Conservation (phyloP, 2,329 filamentous ascomycete species). For the Diaporthe citriasiana region DNA sequence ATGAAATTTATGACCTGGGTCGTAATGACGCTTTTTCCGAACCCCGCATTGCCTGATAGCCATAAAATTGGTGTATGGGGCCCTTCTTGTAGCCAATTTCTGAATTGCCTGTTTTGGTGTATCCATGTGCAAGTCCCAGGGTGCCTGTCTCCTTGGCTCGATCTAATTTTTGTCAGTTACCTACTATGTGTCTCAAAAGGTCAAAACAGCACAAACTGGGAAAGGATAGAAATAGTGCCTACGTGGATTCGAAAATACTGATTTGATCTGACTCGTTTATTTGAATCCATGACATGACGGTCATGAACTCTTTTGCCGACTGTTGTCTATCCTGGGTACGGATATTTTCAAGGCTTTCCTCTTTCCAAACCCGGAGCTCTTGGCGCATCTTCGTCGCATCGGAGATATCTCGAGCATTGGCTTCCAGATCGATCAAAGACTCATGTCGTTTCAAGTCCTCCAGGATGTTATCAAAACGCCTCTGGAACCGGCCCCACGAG, state of each 20-base stretch:
- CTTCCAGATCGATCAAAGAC: constrained; percentile 51
- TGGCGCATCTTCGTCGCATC: constrained; percentile 48
- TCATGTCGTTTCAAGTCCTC: constrained; percentile 52
- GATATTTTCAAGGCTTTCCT: constrained; percentile 45
- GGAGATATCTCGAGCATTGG: constrained; percentile 49
- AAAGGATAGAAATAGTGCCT: too few species aligned
- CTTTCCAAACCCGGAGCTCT: constrained; percentile 46
- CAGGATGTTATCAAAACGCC: constrained; percentile 52
- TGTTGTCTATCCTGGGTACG: constrained; percentile 45
- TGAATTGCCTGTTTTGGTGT: constrained; percentile 48
- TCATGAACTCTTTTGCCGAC: constrained; percentile 45
- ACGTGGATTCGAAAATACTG: constrained; percentile 48
- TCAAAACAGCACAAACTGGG: too few species aligned
- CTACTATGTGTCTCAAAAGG: too few species aligned
- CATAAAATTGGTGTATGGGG: constrained; percentile 43
- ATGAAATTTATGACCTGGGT: constrained; percentile 51
- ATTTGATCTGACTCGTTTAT: constrained; percentile 51
- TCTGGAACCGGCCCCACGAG: constrained; percentile 56
- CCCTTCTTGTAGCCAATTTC: constrained; percentile 46
- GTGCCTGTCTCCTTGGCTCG: constrained; percentile 46
- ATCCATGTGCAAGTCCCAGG: constrained; percentile 54
- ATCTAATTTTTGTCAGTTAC: not conserved
- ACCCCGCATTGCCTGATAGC: constrained; percentile 53
- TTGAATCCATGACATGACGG: constrained; percentile 50
- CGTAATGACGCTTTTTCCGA: constrained; percentile 54